Percentiles rank a stretch among this genome's conserved stretches.
Conservation (phyloP, 257 asterid genomes). For the Solanum raphanifolium region DNA sequence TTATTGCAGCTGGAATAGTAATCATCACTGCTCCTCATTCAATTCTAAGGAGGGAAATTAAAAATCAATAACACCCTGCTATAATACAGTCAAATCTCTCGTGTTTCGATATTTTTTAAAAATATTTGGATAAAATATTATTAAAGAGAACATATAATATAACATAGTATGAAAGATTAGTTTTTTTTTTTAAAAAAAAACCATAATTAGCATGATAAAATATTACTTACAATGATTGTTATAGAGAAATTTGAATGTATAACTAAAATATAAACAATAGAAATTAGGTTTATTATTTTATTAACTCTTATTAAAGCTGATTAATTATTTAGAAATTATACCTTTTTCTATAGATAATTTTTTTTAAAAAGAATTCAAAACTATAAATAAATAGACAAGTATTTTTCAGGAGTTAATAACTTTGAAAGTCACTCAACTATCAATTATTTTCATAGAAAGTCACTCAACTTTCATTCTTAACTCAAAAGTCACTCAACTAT, state of each 20-base stretch:
- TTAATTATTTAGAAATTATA: neutral
- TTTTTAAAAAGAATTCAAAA: neutral
- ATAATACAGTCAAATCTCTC: too few species aligned
- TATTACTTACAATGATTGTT: neutral
- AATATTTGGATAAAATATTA: neutral
- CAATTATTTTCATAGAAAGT: too few species aligned
- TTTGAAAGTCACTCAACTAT: too few species aligned
- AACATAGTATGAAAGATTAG: too few species aligned
- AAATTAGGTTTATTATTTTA: neutral
- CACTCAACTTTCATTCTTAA: too few species aligned
- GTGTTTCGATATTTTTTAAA: fast-evolving
- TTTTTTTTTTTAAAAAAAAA: too few species aligned
- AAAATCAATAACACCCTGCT: neutral
- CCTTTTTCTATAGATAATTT: neutral
- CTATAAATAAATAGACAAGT: neutral
- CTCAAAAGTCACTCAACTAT: too few species aligned
- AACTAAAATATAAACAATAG: neutral
- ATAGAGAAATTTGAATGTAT: neutral
- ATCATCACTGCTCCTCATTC: neutral
- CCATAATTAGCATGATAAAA: neutral
- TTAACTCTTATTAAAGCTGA: neutral
- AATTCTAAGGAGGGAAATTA: neutral
- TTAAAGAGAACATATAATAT: neutral
- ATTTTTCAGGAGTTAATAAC: too few species aligned
- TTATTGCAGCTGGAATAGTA: neutral